Evolutionary conservation across 192 early-diverging fungal genomes (phyloP), one percentile per base, ranked within the genome.

Genomic region (Lunasporangiospora selenospora): DNA sequence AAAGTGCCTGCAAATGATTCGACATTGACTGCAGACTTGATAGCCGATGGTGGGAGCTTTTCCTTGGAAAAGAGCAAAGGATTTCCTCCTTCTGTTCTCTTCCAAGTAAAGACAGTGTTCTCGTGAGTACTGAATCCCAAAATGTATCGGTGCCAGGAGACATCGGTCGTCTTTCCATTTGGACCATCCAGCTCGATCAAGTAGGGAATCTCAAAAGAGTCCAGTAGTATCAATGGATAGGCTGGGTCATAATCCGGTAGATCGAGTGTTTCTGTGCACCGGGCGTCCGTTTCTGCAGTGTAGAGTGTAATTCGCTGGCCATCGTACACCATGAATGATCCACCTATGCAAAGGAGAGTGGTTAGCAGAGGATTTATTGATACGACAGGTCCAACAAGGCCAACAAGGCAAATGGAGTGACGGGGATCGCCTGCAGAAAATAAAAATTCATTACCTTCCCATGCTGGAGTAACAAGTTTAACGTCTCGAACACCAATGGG

Each of bases 371-470:
- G 12, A 24, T 15, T 16, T 27, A 23, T 36, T 37, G 19, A 3
- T 9, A 46, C 56, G n/a, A n/a, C n/a, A n/a, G n/a, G n/a, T n/a
- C n/a, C n/a, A n/a, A n/a, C n/a, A n/a, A n/a, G n/a, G n/a, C n/a
- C n/a, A n/a, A n/a, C n/a, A n/a, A n/a, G n/a, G n/a, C n/a, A n/a
- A n/a, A n/a, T n/a, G n/a, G n/a, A n/a, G n/a, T n/a, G n/a, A n/a
- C n/a, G n/a, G n/a, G n/a, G n/a, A n/a, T n/a, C n/a, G n/a, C n/a
- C n/a, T n/a, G n/a, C n/a, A n/a, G n/a, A n/a, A n/a, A n/a, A n/a
- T n/a, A n/a, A n/a, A n/a, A n/a, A n/a, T n/a, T n/a, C n/a, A n/a
- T 18, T 36, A 67, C 65, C 65, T 73, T 73, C 69, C 69, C 69
- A 73, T 2, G 69, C 60, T 10, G 69, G 69, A 15, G 69, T 73